Evolutionary conservation across 2,329 filamentous ascomycete genomes (phyloP).

Genomic region (Venturia oleaginea): DNA sequence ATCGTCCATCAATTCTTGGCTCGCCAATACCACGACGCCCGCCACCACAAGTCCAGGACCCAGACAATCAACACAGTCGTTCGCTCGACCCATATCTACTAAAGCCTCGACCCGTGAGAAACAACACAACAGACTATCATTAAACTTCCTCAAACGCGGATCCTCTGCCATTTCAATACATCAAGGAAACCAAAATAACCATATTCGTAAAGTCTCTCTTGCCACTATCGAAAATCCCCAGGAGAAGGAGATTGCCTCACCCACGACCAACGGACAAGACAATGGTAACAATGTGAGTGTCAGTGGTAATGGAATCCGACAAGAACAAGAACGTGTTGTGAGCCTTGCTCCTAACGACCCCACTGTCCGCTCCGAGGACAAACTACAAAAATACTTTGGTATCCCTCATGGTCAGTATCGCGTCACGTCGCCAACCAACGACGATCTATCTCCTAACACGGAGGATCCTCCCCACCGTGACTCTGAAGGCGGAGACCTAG

Average conservation of each 20-base stretch:
- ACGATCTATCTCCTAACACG: not conserved
- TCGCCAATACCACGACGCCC: not conserved
- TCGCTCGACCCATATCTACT: not conserved
- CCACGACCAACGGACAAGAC: slow-evolving; percentile 30
- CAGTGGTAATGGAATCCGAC: not conserved
- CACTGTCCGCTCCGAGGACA: slow-evolving; percentile 4
- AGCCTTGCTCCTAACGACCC: not conserved
- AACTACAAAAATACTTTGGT: slow-evolving; percentile 12
- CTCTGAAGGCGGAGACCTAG: not conserved
- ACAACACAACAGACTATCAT: not conserved
- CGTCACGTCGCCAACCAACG: not conserved
- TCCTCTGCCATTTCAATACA: not conserved
- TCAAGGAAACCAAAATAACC: not conserved
- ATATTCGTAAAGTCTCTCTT: not conserved
- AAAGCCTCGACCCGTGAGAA: not conserved
- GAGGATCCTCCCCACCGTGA: not conserved
- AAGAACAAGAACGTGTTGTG: slow-evolving; percentile 3
- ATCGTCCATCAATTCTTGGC: slow-evolving; percentile 21
- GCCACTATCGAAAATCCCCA: not conserved
- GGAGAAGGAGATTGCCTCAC: slow-evolving; percentile 30
- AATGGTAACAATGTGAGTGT: slow-evolving; percentile 13
- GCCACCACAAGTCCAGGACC: not conserved
- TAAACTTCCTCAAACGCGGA: slow-evolving; percentile 1
- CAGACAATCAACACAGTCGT: not conserved
- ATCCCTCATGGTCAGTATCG: slow-evolving; percentile 9